Evolutionary conservation across 305 asterid genomes (phyloP), one percentile per base, ranked within the genome.

Genomic region (Fraxinus angustifolia): DNA sequence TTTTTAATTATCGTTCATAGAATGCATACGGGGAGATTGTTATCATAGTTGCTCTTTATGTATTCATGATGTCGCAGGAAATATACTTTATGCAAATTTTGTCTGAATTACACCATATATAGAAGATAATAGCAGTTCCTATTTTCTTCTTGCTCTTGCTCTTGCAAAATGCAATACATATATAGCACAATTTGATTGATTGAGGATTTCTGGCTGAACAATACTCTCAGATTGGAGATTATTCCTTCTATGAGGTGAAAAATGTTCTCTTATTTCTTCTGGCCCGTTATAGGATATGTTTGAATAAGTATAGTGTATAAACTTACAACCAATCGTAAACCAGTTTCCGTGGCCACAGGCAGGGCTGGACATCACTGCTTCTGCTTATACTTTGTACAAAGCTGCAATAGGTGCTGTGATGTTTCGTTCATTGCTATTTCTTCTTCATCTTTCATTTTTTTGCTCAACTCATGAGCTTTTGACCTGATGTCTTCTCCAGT

Each of bases 401-500:
- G 33, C 79, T 62, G 58, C 78, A 71, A 35, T 3, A 83, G 58
- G 35, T 86, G 31, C 78, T 58, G 76, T 31, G 60, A 81, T 70
- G 36, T 56, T 31, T 30, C 79, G n/a, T 79, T 50, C 70, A 48
- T 40, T 35, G 76, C 81, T 21, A n/a, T 40, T 11, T 53, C 85
- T n/a, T 72, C 85, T 1, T 34, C 75, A n/a, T 38, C 76, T 48
- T 67, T 81, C 34, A 78, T 78, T 14, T 8, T 76, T 73, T 31
- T 80, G 0, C 87, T 60, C 87, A 86, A 11, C 7, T 74, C 56
- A 14, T 2, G 1, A 38, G 62, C 83, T 33, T 81, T 62, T 12
- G 17, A 12, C 72, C 83, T 65, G 38, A 78, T 1, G 3, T 78
- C 85, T 80, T 81, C 85, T 12, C 81, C 84, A 34, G 31, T 77